Conservation (phyloP, 2,329 filamentous ascomycete species). For the Fusarium mexicanum region DNA sequence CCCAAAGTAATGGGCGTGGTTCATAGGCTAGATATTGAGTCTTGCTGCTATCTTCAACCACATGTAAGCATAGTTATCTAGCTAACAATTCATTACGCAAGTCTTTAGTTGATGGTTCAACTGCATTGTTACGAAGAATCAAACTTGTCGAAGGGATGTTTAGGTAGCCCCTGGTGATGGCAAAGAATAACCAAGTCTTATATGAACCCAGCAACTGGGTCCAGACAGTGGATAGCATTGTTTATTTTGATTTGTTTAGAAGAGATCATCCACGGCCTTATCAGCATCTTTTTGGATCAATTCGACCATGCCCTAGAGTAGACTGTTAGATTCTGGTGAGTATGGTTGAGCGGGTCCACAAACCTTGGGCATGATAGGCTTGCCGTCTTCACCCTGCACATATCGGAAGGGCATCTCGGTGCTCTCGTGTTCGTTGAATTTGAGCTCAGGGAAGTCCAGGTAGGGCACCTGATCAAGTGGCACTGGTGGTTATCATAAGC, state of each 20-base stretch:
- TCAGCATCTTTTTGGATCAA: slow-evolving; percentile 94
- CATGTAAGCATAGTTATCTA: neutral
- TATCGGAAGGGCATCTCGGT: slow-evolving; percentile 99
- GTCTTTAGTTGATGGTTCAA: neutral
- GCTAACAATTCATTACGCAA: neutral
- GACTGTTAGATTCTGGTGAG: slow-evolving; percentile 36
- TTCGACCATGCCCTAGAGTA: slow-evolving; percentile 85
- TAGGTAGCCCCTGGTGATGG: neutral
- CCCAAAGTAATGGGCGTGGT: neutral
- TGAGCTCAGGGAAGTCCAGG: slow-evolving; percentile 87
- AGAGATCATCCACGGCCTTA: slow-evolving; percentile 87
- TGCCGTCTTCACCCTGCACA: slow-evolving; percentile 76
- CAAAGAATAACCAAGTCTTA: neutral
- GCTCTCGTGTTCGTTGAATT: slow-evolving; percentile 90
- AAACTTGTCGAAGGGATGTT: neutral
- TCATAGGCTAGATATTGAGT: neutral
- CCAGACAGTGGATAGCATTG: neutral
- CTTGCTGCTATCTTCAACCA: neutral
- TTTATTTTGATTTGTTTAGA: slow-evolving; percentile 56
- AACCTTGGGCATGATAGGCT: slow-evolving; percentile 92
- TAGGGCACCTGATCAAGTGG: slow-evolving; percentile 82
- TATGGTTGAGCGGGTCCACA: neutral
- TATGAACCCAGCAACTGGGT: neutral
- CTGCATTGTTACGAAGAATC: neutral
- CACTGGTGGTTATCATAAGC: slow-evolving; percentile 59